Evolutionary conservation across 257 asterid genomes (phyloP).

Genomic region (Penstemon davidsonii): DNA sequence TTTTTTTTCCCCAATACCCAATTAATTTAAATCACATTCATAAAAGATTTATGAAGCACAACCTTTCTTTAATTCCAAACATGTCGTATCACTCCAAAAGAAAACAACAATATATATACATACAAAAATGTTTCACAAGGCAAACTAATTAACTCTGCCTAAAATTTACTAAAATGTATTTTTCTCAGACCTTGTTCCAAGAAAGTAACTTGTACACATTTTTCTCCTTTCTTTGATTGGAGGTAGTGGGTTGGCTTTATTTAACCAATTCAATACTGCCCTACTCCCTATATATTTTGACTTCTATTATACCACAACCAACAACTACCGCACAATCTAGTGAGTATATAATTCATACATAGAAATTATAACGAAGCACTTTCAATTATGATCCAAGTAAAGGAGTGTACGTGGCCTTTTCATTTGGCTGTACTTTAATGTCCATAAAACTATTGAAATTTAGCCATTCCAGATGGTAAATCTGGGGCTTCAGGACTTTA

Average conservation of each 20-base stretch:
- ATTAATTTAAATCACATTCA: background rate
- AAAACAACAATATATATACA: background rate
- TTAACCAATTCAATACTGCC: conserved; percentile 11
- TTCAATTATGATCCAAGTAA: background rate
- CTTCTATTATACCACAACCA: background rate
- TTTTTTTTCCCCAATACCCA: background rate
- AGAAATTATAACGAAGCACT: background rate
- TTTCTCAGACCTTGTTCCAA: conserved; percentile 6
- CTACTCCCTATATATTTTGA: conserved; percentile 7
- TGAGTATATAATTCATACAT: background rate
- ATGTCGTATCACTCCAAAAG: background rate
- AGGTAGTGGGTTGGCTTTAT: conserved; percentile 23
- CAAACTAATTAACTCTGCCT: background rate
- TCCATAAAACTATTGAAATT: no score
- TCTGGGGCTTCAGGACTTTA: no score
- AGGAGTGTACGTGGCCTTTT: no score
- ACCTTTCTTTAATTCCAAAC: background rate
- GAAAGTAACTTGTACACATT: conserved; percentile 6
- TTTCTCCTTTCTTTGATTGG: conserved; percentile 4
- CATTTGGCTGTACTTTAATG: no score
- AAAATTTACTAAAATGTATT: background rate
- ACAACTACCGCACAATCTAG: background rate
- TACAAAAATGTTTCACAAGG: background rate
- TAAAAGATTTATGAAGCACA: no score
- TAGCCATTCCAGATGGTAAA: no score